These are phyloP conservation scores for Phytopythium mirpurense DNA, from an alignment of 352 stramenopile species.

Conservation along the genomic window DNA sequence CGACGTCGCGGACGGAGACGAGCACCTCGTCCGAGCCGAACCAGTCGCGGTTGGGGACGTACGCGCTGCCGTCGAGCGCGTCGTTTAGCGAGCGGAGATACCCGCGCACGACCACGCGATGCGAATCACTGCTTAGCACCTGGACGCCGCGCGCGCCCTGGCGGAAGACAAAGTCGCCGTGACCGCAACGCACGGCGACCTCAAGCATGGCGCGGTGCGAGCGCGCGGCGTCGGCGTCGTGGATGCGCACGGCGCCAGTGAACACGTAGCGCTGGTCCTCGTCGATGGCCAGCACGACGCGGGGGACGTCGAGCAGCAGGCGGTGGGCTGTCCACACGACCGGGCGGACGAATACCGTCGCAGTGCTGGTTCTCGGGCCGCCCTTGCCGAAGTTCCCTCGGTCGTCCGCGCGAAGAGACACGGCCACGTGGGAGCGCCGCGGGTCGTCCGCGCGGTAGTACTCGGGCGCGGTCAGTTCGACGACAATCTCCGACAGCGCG, in stretches of 20 bases:
- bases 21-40: constrained; percentile 47
- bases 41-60: constrained; percentile 46
- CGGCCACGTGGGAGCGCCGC: constrained; percentile 20
- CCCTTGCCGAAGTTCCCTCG: constrained; percentile 40
- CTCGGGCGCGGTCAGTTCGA: constrained; percentile 25
- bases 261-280: constrained; percentile 41
- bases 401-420: constrained; percentile 60
- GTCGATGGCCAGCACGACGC: constrained; percentile 22
- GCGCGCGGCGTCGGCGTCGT: constrained; percentile 17
- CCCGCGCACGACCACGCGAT: constrained; percentile 21
- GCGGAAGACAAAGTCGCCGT: constrained; percentile 25
- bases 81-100: constrained; percentile 49
- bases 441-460: constrained; percentile 20
- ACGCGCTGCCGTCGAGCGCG: constrained; percentile 42
- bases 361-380: constrained; percentile 35
- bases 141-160: constrained; percentile 17
- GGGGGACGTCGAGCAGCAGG: constrained; percentile 16
- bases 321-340: constrained; percentile 23
- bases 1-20: constrained; percentile 23
- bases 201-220: constrained; percentile 27
- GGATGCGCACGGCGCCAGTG: constrained; percentile 19
- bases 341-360: constrained; percentile 23
- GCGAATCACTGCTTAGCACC: constrained; percentile 19
- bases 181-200: constrained; percentile 16
- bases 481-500: constrained; percentile 36